Evolutionary conservation across 73 alveolate genomes (phyloP), one percentile per base, ranked within the genome.

Genomic region (Uronychia binucleata): DNA sequence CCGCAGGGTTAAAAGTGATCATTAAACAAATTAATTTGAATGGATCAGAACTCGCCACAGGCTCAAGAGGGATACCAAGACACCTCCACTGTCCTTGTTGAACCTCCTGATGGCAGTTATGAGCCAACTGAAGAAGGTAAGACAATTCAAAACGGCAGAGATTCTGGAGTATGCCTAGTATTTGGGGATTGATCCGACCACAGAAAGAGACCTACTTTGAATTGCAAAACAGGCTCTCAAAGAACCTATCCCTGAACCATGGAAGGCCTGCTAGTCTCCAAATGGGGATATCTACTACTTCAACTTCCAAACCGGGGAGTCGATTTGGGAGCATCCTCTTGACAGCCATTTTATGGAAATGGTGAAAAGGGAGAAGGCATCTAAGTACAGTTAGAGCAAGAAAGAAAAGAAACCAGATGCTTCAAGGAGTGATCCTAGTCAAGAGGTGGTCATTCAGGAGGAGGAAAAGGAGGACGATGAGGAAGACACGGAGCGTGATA

Each of bases 191-290:
- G 91, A 85, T 58, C 82, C 80, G 27, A 58, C 75, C 1, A 30
- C 67, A 13, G 91, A 85, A 31, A 57, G 91, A 81, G 82, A 85
- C 34, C 33, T 85, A 46, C 57, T 85, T 79, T 85, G 86, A 81
- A 85, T 85, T 1, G 91, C 91, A 0, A 74, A 81, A 26, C 87
- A 85, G 19, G 91, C 87, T 1, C 77, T 85, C 1, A 80, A 84
- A 0, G 91, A 84, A 25, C 91, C 91, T 30, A 87, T 85, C 27
- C 91, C 91, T 1, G 34, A 77, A 11, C 91, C 91, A 78, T 84
- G 88, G 67, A 11, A 28, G 0, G 79, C 80, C 13, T 19, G 79
- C 32, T 46, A 46, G 19, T 19, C 82, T 0, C 30, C 19, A 85
- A 85, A 82, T 58, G 82, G 31, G 74, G 77, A 85, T 83, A 59